These are phyloP conservation scores for Globisporangium middletonii DNA, from an alignment of 352 stramenopile species.

Conservation along the genomic window DNA sequence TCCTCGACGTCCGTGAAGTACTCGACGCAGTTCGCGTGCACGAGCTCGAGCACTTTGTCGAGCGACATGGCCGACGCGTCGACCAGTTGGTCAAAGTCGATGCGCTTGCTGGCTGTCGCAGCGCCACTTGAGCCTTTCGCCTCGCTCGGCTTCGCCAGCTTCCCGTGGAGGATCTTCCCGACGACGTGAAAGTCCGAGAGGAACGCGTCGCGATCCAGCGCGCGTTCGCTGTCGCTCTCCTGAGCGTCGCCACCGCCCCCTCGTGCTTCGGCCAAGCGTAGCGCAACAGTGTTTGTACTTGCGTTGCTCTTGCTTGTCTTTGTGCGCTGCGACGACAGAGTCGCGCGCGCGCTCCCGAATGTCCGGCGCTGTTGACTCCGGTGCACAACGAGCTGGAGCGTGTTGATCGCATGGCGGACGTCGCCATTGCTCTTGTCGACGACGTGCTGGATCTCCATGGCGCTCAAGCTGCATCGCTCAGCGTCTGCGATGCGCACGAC, in stretches of 20 bases:
- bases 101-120: slow-evolving; percentile 1
- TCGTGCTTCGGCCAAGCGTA: background rate
- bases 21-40: slow-evolving; percentile 66
- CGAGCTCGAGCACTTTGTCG: slow-evolving; percentile 50
- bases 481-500: slow-evolving; percentile 33
- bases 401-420: slow-evolving; percentile 77
- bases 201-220: slow-evolving; percentile 53
- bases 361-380: background rate
- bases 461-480: slow-evolving; percentile 24
- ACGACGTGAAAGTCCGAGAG: slow-evolving; percentile 77
- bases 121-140: background rate
- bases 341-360: slow-evolving; percentile 12
- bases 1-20: slow-evolving; percentile 80
- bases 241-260: background rate
- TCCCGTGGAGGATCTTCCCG: slow-evolving; percentile 73
- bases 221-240: background rate
- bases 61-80: slow-evolving; percentile 46
- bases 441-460: slow-evolving; percentile 34
- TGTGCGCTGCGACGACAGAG: background rate
- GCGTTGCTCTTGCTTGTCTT: slow-evolving; percentile 2
- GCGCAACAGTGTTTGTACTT: slow-evolving; percentile 1
- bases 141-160: slow-evolving; percentile 26
- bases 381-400: slow-evolving; percentile 39
- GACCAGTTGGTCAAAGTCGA: slow-evolving; percentile 45
- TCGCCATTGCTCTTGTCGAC: slow-evolving; percentile 66